Base-by-base conservation (phyloP, 257 asterid species). In the Lithospermum erythrorhizon region DNA sequence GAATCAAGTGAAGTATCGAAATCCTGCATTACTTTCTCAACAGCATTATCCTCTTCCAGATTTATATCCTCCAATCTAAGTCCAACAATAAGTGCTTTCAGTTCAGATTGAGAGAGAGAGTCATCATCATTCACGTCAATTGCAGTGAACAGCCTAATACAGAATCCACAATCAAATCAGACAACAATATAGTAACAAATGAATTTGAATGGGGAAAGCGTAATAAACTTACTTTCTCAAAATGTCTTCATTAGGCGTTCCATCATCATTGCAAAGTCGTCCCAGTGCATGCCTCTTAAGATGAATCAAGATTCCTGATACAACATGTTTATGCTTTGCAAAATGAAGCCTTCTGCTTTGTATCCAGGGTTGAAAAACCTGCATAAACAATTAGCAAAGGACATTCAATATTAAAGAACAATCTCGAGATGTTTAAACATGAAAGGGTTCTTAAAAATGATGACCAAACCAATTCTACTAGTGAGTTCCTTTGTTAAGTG, bases 351-450 rank as follows among this genome's bases (percentile, higher is more conserved):
- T 76, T 68, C 98, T 83, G 78, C 70, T 81, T 69, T 90, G 98
- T 60, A 90, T 78, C 95, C 84, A 70, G 3, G 98, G 98, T 68
- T 87, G 95, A 68, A 90, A 83, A 8, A 85, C 82, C 94, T 83
- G 83, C 65, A 75, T 37, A 35, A 21, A n/a, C 11, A 52, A 41
- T 58, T 49, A 60, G 37, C 11, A 15, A 61, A n/a, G 30, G 32
- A 20, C 55, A 18, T 4, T 20, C 22, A 52, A 18, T 52, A 5
- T 15, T 11, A 51, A 30, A 1, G 0, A 1, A 20, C n/a, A 9
- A 30, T 13, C 17, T 6, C 13, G 35, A 53, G 29, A 37, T 9
- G 22, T 53, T 20, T 3, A 19, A 53, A 9, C 27, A n/a, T 20
- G 93, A 20, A 20, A 63, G 2, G 53, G 32, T 18, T 29, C 27